Base-by-base conservation (phyloP, 2,329 filamentous ascomycete species). In the Verticillium zaregamsianum region DNA sequence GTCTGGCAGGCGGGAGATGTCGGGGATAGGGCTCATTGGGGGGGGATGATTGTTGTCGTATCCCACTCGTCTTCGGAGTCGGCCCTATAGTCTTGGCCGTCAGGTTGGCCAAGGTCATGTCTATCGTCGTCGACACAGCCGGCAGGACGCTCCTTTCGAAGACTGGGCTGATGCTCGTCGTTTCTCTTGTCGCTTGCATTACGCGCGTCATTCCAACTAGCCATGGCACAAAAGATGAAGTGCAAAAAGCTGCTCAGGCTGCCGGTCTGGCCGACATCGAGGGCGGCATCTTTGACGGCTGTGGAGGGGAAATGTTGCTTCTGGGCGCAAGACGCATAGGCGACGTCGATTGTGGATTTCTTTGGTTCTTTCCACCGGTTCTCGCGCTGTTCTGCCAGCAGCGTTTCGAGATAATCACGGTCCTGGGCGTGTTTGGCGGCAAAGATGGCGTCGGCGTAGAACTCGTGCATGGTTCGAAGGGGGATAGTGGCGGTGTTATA, bases 221-320 rank as follows among this genome's bases (percentile, higher is more conserved):
- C 59, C 7, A 39, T 35, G 3, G 58, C 49, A 25, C 58, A 37
- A 37, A 33, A 64, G 7, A 62, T 31, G 15, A 61, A 35, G 45
- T 65, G 59, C n/a, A 61, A 20, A 28, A 66, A 61, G 55, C 58
- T 66, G 39, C 61, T 58, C 54, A 64, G 45, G 45, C 61, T 65
- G 14, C 61, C 61, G 25, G 63, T 65, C 25, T 55, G 59, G 28
- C 35, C 57, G 55, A 40, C 59, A 25, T 65, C 63, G 20, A 63
- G 61, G 20, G 58, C 52, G 15, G 60, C 49, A 14, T 35, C 23
- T 14, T 49, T 61, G 15, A 45, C 49, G 14, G 37, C 49, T 28
- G 52, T 31, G 17, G 62, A 56, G 33, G 28, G 45, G 40, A 60
- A 60, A n/a, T n/a, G 35, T 11, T n/a, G 49, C 33, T 31, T 40